phyloP scores from a whole-genome alignment of 2,329 filamentous ascomycete species.

The Botryotinia convoluta region DNA sequence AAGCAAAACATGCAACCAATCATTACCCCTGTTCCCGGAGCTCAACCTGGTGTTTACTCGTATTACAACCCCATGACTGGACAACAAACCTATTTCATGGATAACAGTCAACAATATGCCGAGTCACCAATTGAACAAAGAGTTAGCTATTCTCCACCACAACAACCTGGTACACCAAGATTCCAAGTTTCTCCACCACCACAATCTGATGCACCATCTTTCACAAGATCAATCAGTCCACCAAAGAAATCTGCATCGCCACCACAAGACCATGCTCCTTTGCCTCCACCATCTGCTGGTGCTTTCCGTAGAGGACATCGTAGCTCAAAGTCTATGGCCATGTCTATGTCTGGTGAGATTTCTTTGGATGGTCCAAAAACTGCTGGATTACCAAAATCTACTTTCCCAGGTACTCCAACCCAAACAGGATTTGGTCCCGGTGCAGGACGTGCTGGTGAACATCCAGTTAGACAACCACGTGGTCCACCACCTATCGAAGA shows the following conservation, averaged over 20 bases:
- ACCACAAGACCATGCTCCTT: constrained; percentile 64
- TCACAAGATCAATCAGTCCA: constrained; percentile 62
- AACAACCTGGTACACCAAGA: constrained; percentile 61
- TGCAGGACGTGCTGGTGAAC: constrained; percentile 88
- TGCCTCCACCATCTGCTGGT: constrained; percentile 84
- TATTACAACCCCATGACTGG: constrained; percentile 85
- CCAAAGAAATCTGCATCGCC: constrained; percentile 68
- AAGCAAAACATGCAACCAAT: constrained; percentile 45
- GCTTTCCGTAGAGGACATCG: constrained; percentile 93
- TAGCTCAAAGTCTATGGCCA: constrained; percentile 71
- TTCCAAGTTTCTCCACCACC: constrained; percentile 81
- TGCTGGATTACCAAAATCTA: constrained; percentile 69
- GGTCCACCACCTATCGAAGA: constrained; percentile 91
- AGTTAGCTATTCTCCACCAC: constrained; percentile 47
- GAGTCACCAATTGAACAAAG: constrained; percentile 40
- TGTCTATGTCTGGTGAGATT: constrained; percentile 29
- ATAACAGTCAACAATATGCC: constrained; percentile 46
- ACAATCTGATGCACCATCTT: constrained; percentile 51
- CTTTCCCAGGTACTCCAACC: constrained; percentile 77
- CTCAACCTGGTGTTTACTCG: constrained; percentile 73
- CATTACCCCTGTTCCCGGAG: constrained; percentile 50
- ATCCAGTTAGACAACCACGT: constrained; percentile 88
- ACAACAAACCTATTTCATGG: constrained; percentile 72
- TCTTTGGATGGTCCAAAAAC: constrained; percentile 49
- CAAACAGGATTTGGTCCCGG: constrained; percentile 84